phyloP scores from a whole-genome alignment of 1,284 basidiomycete species.

The Ceraceosorus bombacis region DNA sequence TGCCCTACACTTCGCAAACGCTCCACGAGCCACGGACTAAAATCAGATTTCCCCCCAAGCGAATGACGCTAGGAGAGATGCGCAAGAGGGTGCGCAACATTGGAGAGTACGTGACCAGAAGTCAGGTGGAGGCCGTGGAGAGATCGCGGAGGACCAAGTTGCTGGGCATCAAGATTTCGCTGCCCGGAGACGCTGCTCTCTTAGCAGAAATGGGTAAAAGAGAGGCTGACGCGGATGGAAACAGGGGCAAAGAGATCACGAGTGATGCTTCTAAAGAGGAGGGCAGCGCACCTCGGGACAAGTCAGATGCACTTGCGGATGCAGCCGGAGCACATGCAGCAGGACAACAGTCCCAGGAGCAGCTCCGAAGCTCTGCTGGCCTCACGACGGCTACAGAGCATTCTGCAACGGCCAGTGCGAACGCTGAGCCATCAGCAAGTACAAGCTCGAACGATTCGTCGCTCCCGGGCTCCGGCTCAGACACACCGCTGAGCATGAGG shows the following conservation, averaged over 20 bases:
- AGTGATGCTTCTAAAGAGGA: not conserved
- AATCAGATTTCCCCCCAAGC: constrained; percentile 85
- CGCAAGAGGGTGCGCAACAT: constrained; percentile 85
- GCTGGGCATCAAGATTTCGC: constrained; percentile 56
- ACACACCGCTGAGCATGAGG: constrained; percentile 28
- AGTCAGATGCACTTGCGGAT: not conserved
- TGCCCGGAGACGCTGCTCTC: constrained; percentile 3
- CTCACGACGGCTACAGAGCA: not conserved
- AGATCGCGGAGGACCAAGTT: constrained; percentile 41
- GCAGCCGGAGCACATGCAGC: not conserved
- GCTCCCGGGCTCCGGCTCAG: not conserved
- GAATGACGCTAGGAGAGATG: constrained; percentile 92
- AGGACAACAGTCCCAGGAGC: not conserved
- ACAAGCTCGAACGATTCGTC: not conserved
- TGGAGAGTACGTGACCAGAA: constrained; percentile 68
- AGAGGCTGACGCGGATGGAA: not conserved
- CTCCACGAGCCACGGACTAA: constrained; percentile 73
- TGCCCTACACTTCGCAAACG: constrained; percentile 9
- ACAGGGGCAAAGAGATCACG: not conserved
- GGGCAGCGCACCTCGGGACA: not conserved
- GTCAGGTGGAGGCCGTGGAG: constrained; percentile 49
- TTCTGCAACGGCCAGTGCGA: not conserved
- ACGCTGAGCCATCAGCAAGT: not conserved
- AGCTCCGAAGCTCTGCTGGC: not conserved
- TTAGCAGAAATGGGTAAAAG: constrained; percentile 14